phyloP scores from a whole-genome alignment of 805 yeast genomes.

The Candida jianshihensis region DNA sequence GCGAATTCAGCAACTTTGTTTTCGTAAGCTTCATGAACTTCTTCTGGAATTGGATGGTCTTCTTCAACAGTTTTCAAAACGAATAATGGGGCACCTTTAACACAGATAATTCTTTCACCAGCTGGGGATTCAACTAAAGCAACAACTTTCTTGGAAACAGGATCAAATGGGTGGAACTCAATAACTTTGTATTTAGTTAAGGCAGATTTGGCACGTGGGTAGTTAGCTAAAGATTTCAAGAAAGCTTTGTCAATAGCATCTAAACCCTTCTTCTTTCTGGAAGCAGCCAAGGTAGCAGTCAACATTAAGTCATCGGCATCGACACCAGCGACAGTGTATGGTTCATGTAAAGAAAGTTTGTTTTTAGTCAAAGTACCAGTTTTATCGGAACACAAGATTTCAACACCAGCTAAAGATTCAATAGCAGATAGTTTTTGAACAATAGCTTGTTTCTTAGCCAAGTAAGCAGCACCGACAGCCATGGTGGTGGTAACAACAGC shows the following conservation, averaged over 20 bases:
- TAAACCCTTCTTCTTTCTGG: constrained; percentile 96
- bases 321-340: constrained; percentile 96
- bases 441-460: constrained; percentile 95
- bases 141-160: constrained; percentile 94
- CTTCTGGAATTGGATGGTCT: constrained; percentile 94
- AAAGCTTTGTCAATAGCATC: constrained; percentile 97
- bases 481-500: constrained; percentile 97
- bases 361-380: constrained; percentile 98
- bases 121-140: constrained; percentile 94
- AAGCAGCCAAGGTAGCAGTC: constrained; percentile 96
- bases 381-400: constrained; percentile 95
- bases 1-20: constrained; percentile 97
- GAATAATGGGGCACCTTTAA: constrained; percentile 97
- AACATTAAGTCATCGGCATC: constrained; percentile 93
- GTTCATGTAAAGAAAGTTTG: constrained; percentile 92
- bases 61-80: constrained; percentile 95
- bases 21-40: constrained; percentile 88
- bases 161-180: constrained; percentile 96
- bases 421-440: constrained; percentile 95
- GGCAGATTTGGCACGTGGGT: constrained; percentile 91
- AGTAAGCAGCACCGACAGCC: constrained; percentile 99
- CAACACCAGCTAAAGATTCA: constrained; percentile 96
- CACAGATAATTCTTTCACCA: constrained; percentile 92
- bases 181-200: constrained; percentile 89
- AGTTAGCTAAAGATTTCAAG: constrained; percentile 78